Conservation (phyloP, 1,284 basidiomycete species). For the Leccinum huronense region DNA sequence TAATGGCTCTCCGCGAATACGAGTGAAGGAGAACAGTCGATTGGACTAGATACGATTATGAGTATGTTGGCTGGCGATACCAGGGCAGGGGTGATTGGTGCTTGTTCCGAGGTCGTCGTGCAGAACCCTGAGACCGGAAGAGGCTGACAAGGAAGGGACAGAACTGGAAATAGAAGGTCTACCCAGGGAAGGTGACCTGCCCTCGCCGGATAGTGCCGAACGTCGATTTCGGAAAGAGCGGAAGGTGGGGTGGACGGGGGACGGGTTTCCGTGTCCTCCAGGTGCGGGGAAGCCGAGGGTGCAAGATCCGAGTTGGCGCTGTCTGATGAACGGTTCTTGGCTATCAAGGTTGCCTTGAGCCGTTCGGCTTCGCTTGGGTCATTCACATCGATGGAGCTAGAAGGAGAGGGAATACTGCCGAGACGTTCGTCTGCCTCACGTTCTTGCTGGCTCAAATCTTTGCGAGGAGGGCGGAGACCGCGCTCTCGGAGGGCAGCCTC, state of each 20-base stretch:
- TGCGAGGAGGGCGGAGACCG: constrained; percentile 48
- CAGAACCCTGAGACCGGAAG: constrained; percentile 31
- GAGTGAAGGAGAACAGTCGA: constrained; percentile 11
- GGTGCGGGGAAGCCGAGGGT: neutral
- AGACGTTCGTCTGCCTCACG: constrained; percentile 43
- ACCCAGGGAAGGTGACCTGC: neutral
- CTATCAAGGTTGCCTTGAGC: constrained; percentile 51
- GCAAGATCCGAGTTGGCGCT: constrained; percentile 18
- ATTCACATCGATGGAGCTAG: neutral
- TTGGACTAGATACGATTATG: constrained; percentile 24
- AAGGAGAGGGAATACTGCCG: constrained; percentile 30
- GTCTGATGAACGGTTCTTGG: constrained; percentile 34
- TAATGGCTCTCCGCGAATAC: constrained; percentile 25
- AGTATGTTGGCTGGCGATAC: constrained; percentile 1
- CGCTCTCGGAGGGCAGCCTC: constrained; percentile 57
- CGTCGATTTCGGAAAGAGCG: constrained; percentile 3
- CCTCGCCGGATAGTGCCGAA: constrained; percentile 16
- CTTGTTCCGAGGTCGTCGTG: constrained; percentile 31
- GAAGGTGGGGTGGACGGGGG: constrained; percentile 3
- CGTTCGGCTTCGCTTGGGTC: constrained; percentile 44
- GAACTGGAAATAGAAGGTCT: constrained; percentile 30
- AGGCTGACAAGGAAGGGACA: constrained; percentile 23
- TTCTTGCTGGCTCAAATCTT: constrained; percentile 50
- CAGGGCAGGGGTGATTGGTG: constrained; percentile 15
- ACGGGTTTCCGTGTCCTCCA: neutral